Base-by-base conservation (phyloP, 805 yeast genomes). In the Metahyphopichia silvanorum region DNA sequence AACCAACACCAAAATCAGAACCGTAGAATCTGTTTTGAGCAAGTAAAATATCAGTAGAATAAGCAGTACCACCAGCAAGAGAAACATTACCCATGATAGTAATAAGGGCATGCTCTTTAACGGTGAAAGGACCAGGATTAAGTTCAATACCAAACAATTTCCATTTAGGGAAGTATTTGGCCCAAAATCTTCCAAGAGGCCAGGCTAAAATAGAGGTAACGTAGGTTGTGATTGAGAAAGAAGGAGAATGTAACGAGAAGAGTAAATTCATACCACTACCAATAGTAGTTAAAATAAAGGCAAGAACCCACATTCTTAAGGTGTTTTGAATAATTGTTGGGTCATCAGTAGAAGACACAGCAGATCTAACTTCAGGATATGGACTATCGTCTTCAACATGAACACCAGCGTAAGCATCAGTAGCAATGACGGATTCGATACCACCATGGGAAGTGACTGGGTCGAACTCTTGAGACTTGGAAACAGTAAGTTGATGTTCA, bases 331-430 rank as follows among this genome's bases (percentile, higher is more conserved):
- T 65, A 14, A 73, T 49, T 4, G 64, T 40, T 1, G 71, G 68
- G 50, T 77, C 80, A 47, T 76, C 82, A 7, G 57, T 50, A 7
- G 73, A 64, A 6, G 77, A 71, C 22, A 76, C 76, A 15, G 79
- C 72, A 17, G 84, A 74, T 52, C 86, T 68, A 14, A 79, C 85
- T 53, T 79, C 86, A 1, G 82, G 76, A 49, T 79, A 79, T 7
- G 84, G 83, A 14, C 26, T 16, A 43, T 66, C 51, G 26, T 53
- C 65, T 43, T 71, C 57, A 50, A 63, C 60, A 19, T 56, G 44
- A 20, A 65, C 61, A 15, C 72, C 74, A 30, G 66, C 63, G 33
- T 63, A 64, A 18, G 60, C 69, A 38, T 59, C 65, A 12, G 16
- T 10, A 6, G 44, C 49, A 19, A 46, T 25, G 18, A 54, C 39